Base-by-base conservation (phyloP, 352 stramenopile species). In the Phytophthora constricta region DNA sequence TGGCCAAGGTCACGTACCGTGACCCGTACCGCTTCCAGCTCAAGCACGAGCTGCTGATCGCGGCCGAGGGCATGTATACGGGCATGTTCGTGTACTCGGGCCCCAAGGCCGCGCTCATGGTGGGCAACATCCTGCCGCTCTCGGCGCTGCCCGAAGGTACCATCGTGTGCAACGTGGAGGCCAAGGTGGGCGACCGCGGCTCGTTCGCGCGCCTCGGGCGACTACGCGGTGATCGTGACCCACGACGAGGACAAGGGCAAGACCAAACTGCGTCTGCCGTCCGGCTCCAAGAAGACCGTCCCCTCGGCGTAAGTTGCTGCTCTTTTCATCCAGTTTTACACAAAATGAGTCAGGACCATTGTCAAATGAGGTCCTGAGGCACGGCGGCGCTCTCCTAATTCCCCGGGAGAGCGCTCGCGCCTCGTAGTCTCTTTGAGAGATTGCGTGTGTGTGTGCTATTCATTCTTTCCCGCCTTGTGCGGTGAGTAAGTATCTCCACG, bases 161-260 rank as follows among this genome's bases (percentile, higher is more conserved):
- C 75, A 98, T 99, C 67, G 92, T 99, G 42, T 99, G 97, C 96
- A 99, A 99, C 86, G 87, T 99, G 34, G 98, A 99, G 88, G 79
- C 85, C 55, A 84, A 92, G 66, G 87, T 96, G 48, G 98, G 98
- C 62, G 97, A 99, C 87, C 93, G 97, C 60, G 98, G 98, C 63
- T 91, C 87, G 60, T 98, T 99, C 79, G 97, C 96, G 34, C 73
- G 95, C 90, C 68, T 99, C 97, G 68, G 98, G 98, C 61, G 93
- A 98, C 84, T 99, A 99, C 90, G 97, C 96, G 59, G 97, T 99
- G 68, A 98, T 99, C 61, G 97, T 99, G 74, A 93, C 94, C 62
- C 97, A 99, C 84, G 97, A 99, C 80, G 95, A 99, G 59, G 98
- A 99, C 68, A 99, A 99, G 87, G 95, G 90, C 68, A 99, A 95